Conservation (phyloP, 345 rosid genomes). For the Geranium brycei region DNA sequence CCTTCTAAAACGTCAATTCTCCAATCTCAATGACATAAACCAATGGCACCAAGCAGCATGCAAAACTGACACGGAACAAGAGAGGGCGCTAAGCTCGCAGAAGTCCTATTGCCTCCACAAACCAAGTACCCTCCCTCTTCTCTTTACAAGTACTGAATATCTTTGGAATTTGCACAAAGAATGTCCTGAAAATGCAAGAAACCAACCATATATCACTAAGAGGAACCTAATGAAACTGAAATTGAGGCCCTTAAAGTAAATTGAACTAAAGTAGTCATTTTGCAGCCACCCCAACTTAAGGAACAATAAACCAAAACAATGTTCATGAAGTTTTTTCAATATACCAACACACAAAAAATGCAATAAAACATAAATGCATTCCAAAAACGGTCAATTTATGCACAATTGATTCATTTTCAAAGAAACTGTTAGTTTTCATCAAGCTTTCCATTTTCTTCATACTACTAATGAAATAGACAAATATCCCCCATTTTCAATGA, state of each 20-base stretch:
- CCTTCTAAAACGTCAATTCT: slow-evolving; percentile 6
- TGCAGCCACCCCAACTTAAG: not conserved
- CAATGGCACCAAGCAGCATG: slow-evolving; percentile 4
- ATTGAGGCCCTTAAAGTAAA: slow-evolving; percentile 3
- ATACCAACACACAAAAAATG: not conserved
- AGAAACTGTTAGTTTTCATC: not conserved
- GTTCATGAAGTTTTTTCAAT: not conserved
- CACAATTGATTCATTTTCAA: too few species aligned
- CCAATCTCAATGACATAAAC: slow-evolving; percentile 13
- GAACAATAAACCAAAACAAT: not conserved
- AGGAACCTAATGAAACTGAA: slow-evolving; percentile 1
- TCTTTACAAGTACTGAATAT: slow-evolving; percentile 7
- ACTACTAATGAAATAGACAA: not conserved
- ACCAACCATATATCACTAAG: slow-evolving; percentile 3
- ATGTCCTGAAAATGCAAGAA: slow-evolving; percentile 25
- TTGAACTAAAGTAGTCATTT: not conserved
- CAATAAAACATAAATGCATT: not conserved
- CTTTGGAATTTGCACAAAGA: slow-evolving; percentile 3
- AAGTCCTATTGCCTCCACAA: slow-evolving; percentile 30
- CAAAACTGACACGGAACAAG: slow-evolving; percentile 15
- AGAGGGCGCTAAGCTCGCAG: slow-evolving; percentile 52
- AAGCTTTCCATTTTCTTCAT: not conserved
- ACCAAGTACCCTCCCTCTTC: slow-evolving; percentile 47
- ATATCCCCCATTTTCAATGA: not conserved
- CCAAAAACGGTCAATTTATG: not conserved